These are phyloP conservation scores for Toxoplasma gondii DNA, from an alignment of 169 alveolate genomes.

Conservation along the genomic window DNA sequence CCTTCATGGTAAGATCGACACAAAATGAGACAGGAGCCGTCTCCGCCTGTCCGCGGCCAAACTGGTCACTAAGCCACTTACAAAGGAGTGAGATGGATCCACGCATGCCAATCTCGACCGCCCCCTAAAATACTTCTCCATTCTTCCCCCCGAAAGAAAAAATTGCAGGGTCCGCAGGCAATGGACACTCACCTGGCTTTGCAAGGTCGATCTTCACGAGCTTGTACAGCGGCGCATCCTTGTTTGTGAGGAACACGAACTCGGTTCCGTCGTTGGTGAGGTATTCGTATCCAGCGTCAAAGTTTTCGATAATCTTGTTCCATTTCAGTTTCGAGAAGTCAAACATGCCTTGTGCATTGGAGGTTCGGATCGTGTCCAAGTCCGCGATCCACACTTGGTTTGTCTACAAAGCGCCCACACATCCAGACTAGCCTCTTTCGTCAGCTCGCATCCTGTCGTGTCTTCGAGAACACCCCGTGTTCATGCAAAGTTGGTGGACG, in stretches of 20 bases:
- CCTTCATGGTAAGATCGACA: too few species aligned
- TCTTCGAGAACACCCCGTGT: not conserved
- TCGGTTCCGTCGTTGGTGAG: conserved; percentile 48
- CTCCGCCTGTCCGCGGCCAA: too few species aligned
- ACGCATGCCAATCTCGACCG: too few species aligned
- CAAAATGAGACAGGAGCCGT: too few species aligned
- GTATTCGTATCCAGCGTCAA: conserved; percentile 46
- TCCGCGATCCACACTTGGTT: conserved; percentile 60
- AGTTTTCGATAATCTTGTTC: conserved; percentile 29
- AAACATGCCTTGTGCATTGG: not conserved
- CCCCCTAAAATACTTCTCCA: too few species aligned
- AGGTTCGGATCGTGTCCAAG: not conserved
- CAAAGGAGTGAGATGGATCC: too few species aligned
- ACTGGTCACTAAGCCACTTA: too few species aligned
- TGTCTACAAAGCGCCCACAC: not conserved
- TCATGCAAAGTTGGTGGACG: not conserved
- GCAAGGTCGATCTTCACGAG: conserved; percentile 8
- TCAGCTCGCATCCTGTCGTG: not conserved
- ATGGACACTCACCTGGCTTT: conserved; percentile 13
- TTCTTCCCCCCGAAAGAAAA: too few species aligned
- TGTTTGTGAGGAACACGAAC: conserved; percentile 47
- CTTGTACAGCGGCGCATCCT: conserved; percentile 55
- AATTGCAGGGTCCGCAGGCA: not conserved
- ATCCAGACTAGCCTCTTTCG: not conserved
- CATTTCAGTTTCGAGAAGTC: conserved; percentile 34